Conservation (phyloP, 78 protist genomes). For the Isochrysis galbana region DNA sequence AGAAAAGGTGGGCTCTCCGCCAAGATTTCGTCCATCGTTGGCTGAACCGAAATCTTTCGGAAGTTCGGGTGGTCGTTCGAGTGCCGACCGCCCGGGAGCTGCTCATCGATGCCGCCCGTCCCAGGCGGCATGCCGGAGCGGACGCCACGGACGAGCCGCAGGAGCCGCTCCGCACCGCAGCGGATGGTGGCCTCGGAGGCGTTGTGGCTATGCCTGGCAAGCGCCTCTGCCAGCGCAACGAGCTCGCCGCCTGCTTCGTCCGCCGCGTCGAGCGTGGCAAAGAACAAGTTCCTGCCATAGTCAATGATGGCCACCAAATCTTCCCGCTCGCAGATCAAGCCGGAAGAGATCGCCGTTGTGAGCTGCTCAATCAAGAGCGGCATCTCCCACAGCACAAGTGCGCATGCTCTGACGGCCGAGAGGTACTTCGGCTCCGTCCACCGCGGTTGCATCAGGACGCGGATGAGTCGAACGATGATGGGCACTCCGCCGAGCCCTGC, state of each 20-base stretch:
- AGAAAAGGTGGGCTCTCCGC: not conserved
- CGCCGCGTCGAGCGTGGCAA: not conserved
- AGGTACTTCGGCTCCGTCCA: not conserved
- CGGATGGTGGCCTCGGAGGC: not conserved
- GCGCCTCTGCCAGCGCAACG: not conserved
- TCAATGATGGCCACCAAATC: not conserved
- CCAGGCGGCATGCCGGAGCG: not conserved
- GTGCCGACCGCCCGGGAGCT: constrained; percentile 39
- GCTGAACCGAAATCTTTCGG: constrained; percentile 4
- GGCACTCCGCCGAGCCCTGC: not conserved
- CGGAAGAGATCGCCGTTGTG: not conserved
- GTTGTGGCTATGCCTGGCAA: not conserved
- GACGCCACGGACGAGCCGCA: not conserved
- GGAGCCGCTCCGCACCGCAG: not conserved
- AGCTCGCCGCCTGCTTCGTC: not conserved
- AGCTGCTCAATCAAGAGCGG: not conserved
- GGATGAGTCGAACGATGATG: not conserved
- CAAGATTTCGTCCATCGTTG: not conserved
- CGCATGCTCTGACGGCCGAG: not conserved
- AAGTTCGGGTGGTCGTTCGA: not conserved
- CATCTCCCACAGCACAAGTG: not conserved
- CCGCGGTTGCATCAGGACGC: constrained; percentile 6
- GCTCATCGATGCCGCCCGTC: not conserved
- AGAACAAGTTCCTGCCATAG: not conserved
- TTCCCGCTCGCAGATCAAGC: not conserved